Evolutionary conservation across 2,329 filamentous ascomycete species (phyloP).

Genomic region (Aspergillus aculeatus): DNA sequence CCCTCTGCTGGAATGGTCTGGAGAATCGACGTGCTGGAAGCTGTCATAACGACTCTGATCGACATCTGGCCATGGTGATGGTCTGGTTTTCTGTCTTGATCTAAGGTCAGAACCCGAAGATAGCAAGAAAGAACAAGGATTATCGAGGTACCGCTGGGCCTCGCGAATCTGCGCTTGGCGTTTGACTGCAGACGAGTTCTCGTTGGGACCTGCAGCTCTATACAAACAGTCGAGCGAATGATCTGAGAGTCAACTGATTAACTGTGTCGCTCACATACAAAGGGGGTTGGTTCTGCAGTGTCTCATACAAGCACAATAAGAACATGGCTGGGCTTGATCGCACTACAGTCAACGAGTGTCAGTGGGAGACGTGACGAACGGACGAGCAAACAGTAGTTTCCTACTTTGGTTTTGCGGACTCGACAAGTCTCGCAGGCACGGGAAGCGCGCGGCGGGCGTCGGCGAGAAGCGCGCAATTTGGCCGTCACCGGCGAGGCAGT

Average conservation of each 20-base stretch:
- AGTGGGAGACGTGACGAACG: neutral
- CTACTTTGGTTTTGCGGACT: conserved; percentile 25
- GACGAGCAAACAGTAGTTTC: neutral
- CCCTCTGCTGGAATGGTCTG: neutral
- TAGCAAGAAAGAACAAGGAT: neutral
- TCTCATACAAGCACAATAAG: conserved; percentile 21
- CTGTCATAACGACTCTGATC: neutral
- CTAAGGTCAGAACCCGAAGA: neutral
- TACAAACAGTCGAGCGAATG: conserved; percentile 21
- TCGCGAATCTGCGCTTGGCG: conserved; percentile 7
- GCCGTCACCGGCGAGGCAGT: conserved; percentile 10
- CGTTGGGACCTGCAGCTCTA: conserved; percentile 5
- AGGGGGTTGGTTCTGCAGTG: neutral
- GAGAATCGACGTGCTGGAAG: neutral
- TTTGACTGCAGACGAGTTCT: conserved; percentile 10
- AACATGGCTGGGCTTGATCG: conserved; percentile 22
- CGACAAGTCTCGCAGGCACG: conserved; percentile 27
- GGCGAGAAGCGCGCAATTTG: conserved; percentile 13
- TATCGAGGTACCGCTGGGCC: conserved; percentile 6
- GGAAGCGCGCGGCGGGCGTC: conserved; percentile 19
- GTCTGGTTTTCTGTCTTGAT: conserved; percentile 7
- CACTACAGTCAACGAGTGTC: conserved; percentile 9
- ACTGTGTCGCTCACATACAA: neutral
- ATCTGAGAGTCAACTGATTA: conserved; percentile 5
- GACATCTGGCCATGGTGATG: conserved; percentile 16